These are phyloP conservation scores for Blastocystis sp. DNA, from an alignment of 352 stramenopile genomes.

Conservation along the genomic window DNA sequence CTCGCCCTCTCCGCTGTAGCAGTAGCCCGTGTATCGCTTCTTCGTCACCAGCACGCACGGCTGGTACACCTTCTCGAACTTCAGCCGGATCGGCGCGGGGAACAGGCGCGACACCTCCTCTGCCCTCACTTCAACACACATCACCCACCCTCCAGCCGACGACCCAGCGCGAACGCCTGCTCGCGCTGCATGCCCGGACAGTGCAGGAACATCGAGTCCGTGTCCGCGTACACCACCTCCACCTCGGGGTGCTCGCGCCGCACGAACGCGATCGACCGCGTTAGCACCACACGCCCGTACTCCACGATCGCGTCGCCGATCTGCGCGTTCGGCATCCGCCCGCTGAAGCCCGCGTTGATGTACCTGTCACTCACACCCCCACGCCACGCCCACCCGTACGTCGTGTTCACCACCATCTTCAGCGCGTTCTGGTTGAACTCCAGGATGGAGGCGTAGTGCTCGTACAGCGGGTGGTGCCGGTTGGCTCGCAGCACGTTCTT, in stretches of 20 bases:
- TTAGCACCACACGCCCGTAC: slow-evolving; percentile 74
- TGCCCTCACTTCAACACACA: slow-evolving; percentile 68
- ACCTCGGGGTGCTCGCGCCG: neutral
- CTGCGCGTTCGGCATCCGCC: slow-evolving; percentile 89
- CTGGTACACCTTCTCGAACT: slow-evolving; percentile 85
- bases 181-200: slow-evolving; percentile 85
- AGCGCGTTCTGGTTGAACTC: slow-evolving; percentile 87
- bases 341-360: slow-evolving; percentile 93
- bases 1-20: slow-evolving; percentile 74
- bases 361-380: slow-evolving; percentile 76
- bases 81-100: slow-evolving; percentile 76
- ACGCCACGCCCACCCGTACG: slow-evolving; percentile 82
- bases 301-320: slow-evolving; percentile 97
- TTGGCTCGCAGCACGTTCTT: slow-evolving; percentile 86
- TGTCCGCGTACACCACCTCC: slow-evolving; percentile 85
- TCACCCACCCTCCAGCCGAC: slow-evolving; percentile 76
- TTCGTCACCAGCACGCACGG: slow-evolving; percentile 87
- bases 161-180: slow-evolving; percentile 88
- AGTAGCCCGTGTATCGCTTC: slow-evolving; percentile 86
- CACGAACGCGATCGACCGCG: slow-evolving; percentile 24
- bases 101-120: slow-evolving; percentile 80
- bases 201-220: slow-evolving; percentile 96
- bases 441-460: slow-evolving; percentile 75
- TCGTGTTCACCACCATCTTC: slow-evolving; percentile 99
- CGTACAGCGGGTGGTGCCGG: slow-evolving; percentile 35